Evolutionary conservation across 305 asterid genomes (phyloP), one percentile per base, ranked within the genome.

Genomic region (Lippia alba): DNA sequence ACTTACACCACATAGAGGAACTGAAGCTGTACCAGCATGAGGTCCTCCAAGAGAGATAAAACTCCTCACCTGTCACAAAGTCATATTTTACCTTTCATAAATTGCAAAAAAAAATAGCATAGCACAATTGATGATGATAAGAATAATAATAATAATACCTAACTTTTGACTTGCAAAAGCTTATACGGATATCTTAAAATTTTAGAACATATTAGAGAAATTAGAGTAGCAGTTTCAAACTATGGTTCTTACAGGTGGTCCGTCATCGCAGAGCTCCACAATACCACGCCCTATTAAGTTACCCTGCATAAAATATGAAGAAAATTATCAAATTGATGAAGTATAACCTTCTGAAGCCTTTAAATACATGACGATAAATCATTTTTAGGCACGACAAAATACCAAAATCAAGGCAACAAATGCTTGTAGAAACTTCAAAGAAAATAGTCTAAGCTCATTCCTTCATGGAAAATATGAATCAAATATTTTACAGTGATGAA

Each of bases 21-120:
- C 96, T 33, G 98, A 94, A 80, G 98, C 98, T 66, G 95, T 94
- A 63, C 98, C 98, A 16, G 97, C 96, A 83, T 94, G 98, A 67
- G 98, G 98, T 66, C 98, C 97, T 71, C 96, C 98, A 8, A 94
- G 79, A 74, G 98, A 91, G 50, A 91, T 74, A 30, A 89, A 87
- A 70, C 91, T 94, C 82, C 85, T 89, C 32, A 94, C 96, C 98
- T 94, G 83, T 71, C 66, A 64, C 36, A 50, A 73, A 72, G 15
- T 6, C 62, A 58, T 16, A 53, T 34, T 63, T 6, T 46, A 73
- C 51, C 33, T 45, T 71, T 66, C 72, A 73, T 15, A 11, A 36
- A 66, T 30, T 11, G 36, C 67, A 65, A 41, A 49, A 57, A 74
- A 57, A 41, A 55, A 66, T 40, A 11, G 32, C 1, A n/a, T 24